A percentile compares a stretch with the other conserved stretches of the same genome.
Conservation (phyloP, 306 rosid genomes). For the Notholithocarpus densiflorus region DNA sequence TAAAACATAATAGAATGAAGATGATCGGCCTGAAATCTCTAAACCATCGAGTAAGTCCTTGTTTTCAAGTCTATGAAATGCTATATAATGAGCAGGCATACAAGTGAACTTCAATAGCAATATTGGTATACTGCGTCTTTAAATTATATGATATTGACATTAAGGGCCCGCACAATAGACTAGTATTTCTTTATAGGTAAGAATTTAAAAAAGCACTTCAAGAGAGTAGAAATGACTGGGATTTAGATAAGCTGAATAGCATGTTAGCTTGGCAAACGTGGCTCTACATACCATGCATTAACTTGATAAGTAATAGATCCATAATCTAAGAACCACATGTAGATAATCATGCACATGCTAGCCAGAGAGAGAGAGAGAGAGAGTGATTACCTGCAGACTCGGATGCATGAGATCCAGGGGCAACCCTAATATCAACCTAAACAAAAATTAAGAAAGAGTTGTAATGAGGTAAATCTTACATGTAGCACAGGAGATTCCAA, state of each 20-base stretch:
- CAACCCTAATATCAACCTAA: conserved; percentile 92
- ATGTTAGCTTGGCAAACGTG: not conserved
- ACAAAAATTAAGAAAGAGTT: conserved; percentile 15
- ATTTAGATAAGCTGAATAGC: not conserved
- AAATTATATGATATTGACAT: too few species aligned
- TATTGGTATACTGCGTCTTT: too few species aligned
- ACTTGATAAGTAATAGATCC: conserved; percentile 4
- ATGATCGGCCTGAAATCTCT: too few species aligned
- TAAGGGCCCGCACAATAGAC: too few species aligned
- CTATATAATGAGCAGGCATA: too few species aligned
- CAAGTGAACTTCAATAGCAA: too few species aligned
- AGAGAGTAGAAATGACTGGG: not conserved
- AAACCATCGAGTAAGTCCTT: too few species aligned
- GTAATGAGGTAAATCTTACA: conserved; percentile 4
- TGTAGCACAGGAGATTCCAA: not conserved
- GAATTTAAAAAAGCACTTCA: not conserved
- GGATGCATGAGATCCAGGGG: conserved; percentile 94
- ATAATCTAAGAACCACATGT: not conserved
- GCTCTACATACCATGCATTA: conserved; percentile 4
- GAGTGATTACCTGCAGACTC: conserved; percentile 67
- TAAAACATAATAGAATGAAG: too few species aligned
- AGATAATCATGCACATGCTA: not conserved
- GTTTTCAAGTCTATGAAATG: too few species aligned
- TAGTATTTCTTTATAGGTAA: not conserved
- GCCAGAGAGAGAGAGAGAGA: not conserved